phyloP scores from a whole-genome alignment of 129 eudicot genomes.

The Centella asiatica region DNA sequence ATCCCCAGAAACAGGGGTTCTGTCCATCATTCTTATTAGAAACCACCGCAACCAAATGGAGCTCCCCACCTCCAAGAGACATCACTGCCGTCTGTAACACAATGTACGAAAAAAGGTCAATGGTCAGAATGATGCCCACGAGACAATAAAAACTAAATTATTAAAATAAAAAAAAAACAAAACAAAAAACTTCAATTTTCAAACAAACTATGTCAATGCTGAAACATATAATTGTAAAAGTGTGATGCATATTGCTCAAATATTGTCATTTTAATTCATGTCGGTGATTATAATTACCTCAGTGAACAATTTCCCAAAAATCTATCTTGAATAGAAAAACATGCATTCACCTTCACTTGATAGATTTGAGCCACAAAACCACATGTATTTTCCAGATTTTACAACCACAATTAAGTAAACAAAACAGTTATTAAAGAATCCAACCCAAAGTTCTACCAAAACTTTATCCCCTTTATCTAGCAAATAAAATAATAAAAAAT shows the following conservation, averaged over 20 bases:
- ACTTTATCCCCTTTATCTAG: background rate
- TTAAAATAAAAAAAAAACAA: background rate
- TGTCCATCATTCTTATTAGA: slow-evolving; percentile 46
- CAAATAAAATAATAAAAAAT: too few relatives aligned
- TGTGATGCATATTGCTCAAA: too few relatives aligned
- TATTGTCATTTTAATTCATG: too few relatives aligned
- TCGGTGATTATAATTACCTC: too few relatives aligned
- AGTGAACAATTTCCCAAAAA: background rate
- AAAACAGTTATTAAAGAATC: background rate
- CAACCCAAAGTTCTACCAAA: background rate
- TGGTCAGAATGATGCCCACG: background rate
- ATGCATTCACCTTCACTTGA: background rate
- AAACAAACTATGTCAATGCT: too few relatives aligned
- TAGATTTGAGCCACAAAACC: background rate
- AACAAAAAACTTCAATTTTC: too few relatives aligned
- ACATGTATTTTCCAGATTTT: background rate
- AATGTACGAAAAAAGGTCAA: slow-evolving; percentile 10
- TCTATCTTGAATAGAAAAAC: background rate
- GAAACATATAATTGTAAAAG: too few relatives aligned
- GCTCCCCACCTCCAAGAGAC: slow-evolving; percentile 58
- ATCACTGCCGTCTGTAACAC: slow-evolving; percentile 76
- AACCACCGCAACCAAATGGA: slow-evolving; percentile 92
- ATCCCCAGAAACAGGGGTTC: slow-evolving; percentile 89
- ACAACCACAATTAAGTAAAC: background rate
- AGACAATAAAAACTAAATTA: background rate